Percentiles rank a stretch among this genome's conserved stretches.
Conservation (phyloP, 2,329 filamentous ascomycete species). For the Endoconidiophora polonica region DNA sequence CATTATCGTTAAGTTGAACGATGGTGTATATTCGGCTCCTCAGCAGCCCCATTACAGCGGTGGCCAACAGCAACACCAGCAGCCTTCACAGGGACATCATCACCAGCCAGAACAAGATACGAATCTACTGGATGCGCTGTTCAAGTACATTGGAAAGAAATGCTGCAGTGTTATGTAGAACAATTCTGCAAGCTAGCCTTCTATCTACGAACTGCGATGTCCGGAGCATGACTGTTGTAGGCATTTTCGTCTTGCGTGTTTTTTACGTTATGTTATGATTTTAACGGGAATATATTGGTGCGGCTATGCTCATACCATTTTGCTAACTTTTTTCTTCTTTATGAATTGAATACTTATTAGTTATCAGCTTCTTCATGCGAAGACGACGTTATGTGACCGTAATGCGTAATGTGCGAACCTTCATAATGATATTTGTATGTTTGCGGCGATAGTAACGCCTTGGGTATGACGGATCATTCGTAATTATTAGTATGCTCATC, state of each 20-base stretch:
- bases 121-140: conserved; percentile 13
- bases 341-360: no score
- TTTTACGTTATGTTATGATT: background rate
- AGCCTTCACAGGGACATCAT: conserved; percentile 15
- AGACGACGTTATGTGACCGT: no score
- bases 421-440: no score
- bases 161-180: conserved; percentile 63
- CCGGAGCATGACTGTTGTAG: background rate
- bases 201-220: background rate
- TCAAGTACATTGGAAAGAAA: conserved; percentile 41
- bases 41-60: conserved; percentile 20
- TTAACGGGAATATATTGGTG: background rate
- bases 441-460: no score
- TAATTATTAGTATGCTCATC: no score
- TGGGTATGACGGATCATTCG: no score
- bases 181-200: conserved; percentile 1
- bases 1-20: conserved; percentile 75
- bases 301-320: background rate
- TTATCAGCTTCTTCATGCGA: no score
- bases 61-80: conserved; percentile 14
- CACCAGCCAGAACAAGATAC: conserved; percentile 26
- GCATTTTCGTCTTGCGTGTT: background rate
- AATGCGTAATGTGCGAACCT: no score
- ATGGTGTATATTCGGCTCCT: conserved; percentile 42
- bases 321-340: no score